Conservation (phyloP, 208 protist genomes). For the Leishmania turanica region DNA sequence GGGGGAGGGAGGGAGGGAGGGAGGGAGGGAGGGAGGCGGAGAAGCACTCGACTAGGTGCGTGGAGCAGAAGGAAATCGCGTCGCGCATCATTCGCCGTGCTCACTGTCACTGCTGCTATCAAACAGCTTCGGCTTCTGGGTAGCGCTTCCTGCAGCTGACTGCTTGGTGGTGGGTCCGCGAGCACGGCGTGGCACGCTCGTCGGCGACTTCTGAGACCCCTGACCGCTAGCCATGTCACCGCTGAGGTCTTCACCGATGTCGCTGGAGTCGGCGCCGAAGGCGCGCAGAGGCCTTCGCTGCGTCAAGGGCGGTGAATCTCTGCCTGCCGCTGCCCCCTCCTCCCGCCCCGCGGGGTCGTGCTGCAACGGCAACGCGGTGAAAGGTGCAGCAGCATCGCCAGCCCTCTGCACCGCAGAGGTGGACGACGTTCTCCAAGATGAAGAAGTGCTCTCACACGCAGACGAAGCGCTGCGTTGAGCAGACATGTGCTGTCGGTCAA, state of each 20-base stretch:
- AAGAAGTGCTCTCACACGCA: background rate
- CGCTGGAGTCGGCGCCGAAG: conserved; percentile 26
- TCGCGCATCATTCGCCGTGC: conserved; percentile 19
- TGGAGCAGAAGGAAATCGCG: background rate
- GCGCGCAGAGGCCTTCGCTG: background rate
- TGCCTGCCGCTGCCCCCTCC: background rate
- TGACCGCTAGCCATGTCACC: background rate
- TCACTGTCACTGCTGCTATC: conserved; percentile 28
- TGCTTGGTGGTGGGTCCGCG: background rate
- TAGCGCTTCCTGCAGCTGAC: background rate
- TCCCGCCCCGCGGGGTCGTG: background rate
- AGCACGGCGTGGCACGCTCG: background rate
- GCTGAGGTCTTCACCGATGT: background rate
- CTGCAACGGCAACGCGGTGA: background rate
- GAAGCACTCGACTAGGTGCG: background rate
- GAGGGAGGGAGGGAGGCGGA: background rate
- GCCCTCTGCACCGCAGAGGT: background rate
- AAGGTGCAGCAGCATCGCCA: background rate
- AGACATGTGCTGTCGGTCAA: background rate
- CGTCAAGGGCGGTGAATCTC: background rate
- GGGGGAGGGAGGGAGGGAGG: background rate
- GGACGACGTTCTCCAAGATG: background rate
- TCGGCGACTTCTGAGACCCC: background rate
- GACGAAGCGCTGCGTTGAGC: background rate
- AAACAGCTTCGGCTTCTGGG: conserved; percentile 39